Conservation (phyloP, 768 basidiomycete genomes). For the Phaffia tasmanica region DNA sequence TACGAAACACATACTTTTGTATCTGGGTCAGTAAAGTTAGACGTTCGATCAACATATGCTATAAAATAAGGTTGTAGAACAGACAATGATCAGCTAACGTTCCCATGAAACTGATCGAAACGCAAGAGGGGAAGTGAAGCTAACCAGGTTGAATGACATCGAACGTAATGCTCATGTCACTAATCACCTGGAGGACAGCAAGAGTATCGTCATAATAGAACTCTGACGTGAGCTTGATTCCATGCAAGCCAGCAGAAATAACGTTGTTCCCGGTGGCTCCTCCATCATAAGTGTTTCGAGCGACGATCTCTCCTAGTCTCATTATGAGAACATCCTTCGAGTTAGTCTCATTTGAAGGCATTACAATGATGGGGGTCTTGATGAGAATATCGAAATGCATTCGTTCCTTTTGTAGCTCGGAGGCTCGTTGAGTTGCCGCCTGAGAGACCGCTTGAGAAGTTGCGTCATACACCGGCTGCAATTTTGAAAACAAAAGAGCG, state of each 20-base stretch:
- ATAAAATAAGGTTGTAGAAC: no score
- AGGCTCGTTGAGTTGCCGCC: constrained; percentile 79
- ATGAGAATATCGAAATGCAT: constrained; percentile 88
- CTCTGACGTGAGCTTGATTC: constrained; percentile 70
- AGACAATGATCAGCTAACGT: no score
- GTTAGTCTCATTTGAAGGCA: constrained; percentile 54
- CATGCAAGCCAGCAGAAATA: constrained; percentile 62
- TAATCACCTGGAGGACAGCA: constrained; percentile 70
- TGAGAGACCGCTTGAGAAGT: constrained; percentile 57
- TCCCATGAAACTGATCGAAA: no score
- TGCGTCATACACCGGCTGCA: constrained; percentile 89
- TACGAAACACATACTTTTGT: constrained; percentile 50
- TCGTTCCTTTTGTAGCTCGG: constrained; percentile 62
- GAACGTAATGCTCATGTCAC: constrained; percentile 68
- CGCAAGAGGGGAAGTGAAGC: no score
- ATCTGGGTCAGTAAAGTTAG: constrained; percentile 52
- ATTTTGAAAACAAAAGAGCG: constrained; percentile 67
- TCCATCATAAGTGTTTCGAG: constrained; percentile 55
- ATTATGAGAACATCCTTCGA: constrained; percentile 63
- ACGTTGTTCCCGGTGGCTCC: constrained; percentile 47
- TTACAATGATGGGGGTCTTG: constrained; percentile 80
- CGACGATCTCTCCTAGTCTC: constrained; percentile 77
- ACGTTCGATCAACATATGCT: constrained; percentile 43
- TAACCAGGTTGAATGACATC: constrained; percentile 54
- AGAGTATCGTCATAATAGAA: constrained; percentile 46